phyloP scores from a whole-genome alignment of 768 basidiomycete species.

The Lactarius evosmus region DNA sequence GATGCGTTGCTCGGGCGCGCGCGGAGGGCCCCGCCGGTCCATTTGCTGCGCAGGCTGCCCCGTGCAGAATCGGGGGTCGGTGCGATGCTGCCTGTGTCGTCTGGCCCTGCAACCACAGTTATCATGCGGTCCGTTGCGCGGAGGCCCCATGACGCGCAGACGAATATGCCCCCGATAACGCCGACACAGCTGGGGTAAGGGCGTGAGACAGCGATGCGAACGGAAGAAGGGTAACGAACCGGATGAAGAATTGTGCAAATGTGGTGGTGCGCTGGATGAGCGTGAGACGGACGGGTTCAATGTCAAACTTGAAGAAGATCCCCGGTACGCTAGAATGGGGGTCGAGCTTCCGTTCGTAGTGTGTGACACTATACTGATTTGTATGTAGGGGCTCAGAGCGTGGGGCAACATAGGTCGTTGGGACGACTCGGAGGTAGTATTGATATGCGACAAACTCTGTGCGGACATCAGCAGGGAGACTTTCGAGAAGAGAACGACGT shows the following conservation, averaged over 20 bases:
- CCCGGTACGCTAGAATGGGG: constrained; percentile 83
- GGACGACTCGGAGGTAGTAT: constrained; percentile 94
- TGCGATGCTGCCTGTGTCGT: constrained; percentile 65
- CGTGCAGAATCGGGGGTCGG: constrained; percentile 58
- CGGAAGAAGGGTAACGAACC: constrained; percentile 35
- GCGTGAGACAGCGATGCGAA: neutral
- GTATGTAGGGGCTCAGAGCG: constrained; percentile 62
- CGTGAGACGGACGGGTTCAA: constrained; percentile 84
- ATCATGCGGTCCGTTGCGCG: constrained; percentile 46
- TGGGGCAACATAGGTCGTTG: constrained; percentile 86
- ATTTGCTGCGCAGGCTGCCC: constrained; percentile 57
- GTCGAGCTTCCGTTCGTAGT: constrained; percentile 74
- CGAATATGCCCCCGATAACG: constrained; percentile 91
- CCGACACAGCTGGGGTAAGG: constrained; percentile 58
- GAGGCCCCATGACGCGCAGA: constrained; percentile 60
- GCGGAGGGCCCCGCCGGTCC: constrained; percentile 63
- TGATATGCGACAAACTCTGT: constrained; percentile 88
- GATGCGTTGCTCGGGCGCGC: constrained; percentile 42
- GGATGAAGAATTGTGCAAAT: constrained; percentile 76
- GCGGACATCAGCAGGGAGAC: constrained; percentile 12
- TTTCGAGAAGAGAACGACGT: constrained; percentile 34
- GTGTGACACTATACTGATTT: constrained; percentile 92
- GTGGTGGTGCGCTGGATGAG: constrained; percentile 87
- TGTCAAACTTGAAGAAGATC: constrained; percentile 98
- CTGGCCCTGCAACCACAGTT: constrained; percentile 51